A percentile compares a stretch with the other conserved stretches of the same genome.
These are phyloP conservation scores for Metschnikowia borealis DNA, from an alignment of 805 yeast species.

Conservation along the genomic window DNA sequence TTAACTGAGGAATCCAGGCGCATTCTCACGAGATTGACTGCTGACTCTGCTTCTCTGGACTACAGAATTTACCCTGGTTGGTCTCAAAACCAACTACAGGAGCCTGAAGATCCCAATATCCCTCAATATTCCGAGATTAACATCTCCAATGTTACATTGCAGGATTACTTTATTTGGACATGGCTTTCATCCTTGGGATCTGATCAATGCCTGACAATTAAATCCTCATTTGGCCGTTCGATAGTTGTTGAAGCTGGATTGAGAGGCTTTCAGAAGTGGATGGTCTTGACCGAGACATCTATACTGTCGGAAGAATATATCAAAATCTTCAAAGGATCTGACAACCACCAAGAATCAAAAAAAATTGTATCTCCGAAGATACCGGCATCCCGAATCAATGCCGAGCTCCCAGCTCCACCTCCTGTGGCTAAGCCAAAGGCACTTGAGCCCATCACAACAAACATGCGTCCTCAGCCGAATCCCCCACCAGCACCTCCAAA, in stretches of 20 bases:
- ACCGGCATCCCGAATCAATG: constrained; percentile 17
- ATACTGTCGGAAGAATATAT: constrained; percentile 36
- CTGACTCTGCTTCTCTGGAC: constrained; percentile 34
- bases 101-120: constrained; percentile 20
- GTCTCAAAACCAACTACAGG: constrained; percentile 15
- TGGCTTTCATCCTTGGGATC: constrained; percentile 77
- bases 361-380: constrained; percentile 1
- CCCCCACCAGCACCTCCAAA: constrained; percentile 1
- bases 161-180: constrained; percentile 88
- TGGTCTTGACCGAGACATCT: constrained; percentile 66
- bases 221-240: constrained; percentile 74
- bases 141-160: constrained; percentile 63
- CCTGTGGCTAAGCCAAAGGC: constrained; percentile 14
- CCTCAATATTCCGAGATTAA: constrained; percentile 36
- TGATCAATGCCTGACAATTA: constrained; percentile 64
- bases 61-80: constrained; percentile 40
- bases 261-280: constrained; percentile 77
- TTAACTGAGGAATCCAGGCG: constrained; percentile 73
- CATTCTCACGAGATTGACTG: constrained; percentile 39
- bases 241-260: constrained; percentile 77
- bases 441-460: not conserved
- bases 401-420: constrained; percentile 18
- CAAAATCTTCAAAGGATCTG: constrained; percentile 17
- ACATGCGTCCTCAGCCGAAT: not conserved
- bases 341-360: not conserved